These are phyloP conservation scores for Telfairia occidentalis DNA, from an alignment of 331 rosid genomes.

Conservation along the genomic window DNA sequence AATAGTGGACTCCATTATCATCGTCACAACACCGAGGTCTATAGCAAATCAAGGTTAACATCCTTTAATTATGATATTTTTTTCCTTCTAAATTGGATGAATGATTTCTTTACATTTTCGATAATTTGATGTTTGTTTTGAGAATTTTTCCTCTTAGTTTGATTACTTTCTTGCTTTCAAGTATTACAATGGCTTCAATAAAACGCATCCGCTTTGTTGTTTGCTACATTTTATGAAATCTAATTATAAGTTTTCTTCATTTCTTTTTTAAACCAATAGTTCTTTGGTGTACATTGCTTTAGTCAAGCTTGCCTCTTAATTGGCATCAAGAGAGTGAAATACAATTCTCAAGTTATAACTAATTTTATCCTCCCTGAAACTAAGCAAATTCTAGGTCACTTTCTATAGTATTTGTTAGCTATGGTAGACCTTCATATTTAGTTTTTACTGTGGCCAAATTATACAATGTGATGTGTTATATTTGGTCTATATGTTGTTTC, in stretches of 20 bases:
- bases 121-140: too few relatives aligned
- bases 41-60: too few relatives aligned
- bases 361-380: constrained; percentile 47
- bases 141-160: too few relatives aligned
- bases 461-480: not conserved
- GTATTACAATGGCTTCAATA: too few relatives aligned
- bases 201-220: too few relatives aligned
- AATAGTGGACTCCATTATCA: constrained; percentile 25
- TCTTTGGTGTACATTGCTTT: constrained; percentile 42
- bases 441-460: constrained; percentile 7
- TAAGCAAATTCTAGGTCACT: constrained; percentile 39
- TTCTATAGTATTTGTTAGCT: constrained; percentile 46
- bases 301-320: constrained; percentile 32
- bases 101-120: too few relatives aligned
- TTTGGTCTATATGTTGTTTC: constrained; percentile 20
- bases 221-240: not conserved
- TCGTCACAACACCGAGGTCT: too few relatives aligned
- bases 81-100: too few relatives aligned
- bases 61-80: too few relatives aligned
- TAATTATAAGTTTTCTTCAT: constrained; percentile 4
- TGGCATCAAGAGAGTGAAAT: constrained; percentile 22
- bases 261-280: constrained; percentile 18
- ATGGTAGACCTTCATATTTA: constrained; percentile 26
- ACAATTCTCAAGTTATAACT: constrained; percentile 32
- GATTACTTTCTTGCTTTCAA: too few relatives aligned